Base-by-base conservation (phyloP, 2,329 filamentous ascomycete genomes). In the Colletotrichum sp. region DNA sequence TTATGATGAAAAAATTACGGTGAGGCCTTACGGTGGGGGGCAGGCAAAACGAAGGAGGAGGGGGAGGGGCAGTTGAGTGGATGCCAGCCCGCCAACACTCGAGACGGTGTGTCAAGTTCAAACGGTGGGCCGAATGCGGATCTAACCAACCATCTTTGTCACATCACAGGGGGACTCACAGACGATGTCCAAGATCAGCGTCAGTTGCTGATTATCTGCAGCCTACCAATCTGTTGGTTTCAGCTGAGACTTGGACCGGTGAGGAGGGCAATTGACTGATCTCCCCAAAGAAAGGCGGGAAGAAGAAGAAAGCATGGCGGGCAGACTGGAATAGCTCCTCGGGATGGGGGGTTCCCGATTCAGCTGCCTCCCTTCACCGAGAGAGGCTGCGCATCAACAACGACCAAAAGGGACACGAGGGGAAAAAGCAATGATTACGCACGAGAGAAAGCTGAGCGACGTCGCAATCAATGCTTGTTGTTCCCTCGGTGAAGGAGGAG, bases 1-100 rank as follows among this genome's bases (percentile, higher is more conserved):
- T 66, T 36, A 71, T 75, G 72, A 71, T 71, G 49, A 32, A 39
- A 28, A 32, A 8, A 71, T 75, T 71, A 75, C 72, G 72, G 72
- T 71, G 60, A 52, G 34, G 60, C 52, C 49, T 36, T 52, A 60
- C 64, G 39, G 30, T 24, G 52, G 64, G 52, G 1, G 3, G 52
- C 7, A 57, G 21, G 24, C 21, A 57, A 13, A 8, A 26, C 52
- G n/a, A 26, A 16, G 52, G 21, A 24, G 21, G 24, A 57, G 60
- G 60, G 60, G 18, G 32, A 64, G 30, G 57, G 28, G 57, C 28
- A 28, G 28, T 59, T 32, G 28, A 21, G 28, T 62, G 57, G 57
- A 62, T 30, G 18, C 5, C 28, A 28, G 57, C 57, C 57, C n/a
- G 57, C 57, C 57, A 32, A 30, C 57, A 60, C 57, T 62, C 30